Evolutionary conservation across 2,329 filamentous ascomycete genomes (phyloP), one percentile per base, ranked within the genome.

Genomic region (Fusarium gaditjirri): DNA sequence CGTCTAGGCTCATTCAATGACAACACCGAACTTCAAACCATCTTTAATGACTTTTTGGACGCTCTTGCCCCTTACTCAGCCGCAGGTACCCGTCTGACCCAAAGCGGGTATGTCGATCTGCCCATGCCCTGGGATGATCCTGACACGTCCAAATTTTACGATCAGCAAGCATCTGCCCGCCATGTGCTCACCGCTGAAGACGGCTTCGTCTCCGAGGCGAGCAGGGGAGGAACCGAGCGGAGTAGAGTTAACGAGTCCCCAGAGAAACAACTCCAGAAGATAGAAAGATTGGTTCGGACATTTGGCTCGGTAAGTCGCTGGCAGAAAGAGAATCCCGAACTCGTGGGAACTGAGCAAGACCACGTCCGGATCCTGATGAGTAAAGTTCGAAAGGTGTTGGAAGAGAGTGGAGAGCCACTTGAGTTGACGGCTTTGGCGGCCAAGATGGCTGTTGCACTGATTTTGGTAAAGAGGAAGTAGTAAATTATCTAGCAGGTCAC

Each of bases 101-200:
- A 53, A 5, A 43, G 33, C 8, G 66, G 66, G 3, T 69, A 69
- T 31, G 23, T 21, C 1, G n/a, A 69, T 5, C 31, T 69, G 4
- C 21, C 55, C 0, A 64, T 69, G 66, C 66, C 65, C 0, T 69
- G 65, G 66, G 36, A 59, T 25, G 14, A 69, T n/a, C 44, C 36
- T 0, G 6, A 14, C 1, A 64, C 41, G 9, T 17, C 58, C 5
- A 2, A 8, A 1, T 4, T 69, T 0, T 69, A 69, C 6, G 29
- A 69, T 1, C 31, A 29, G 5, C 1, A 19, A 8, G 25, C 11
- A 1, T 65, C 44, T 25, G 3, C 14, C 3, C 65, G 65, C 0
- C 58, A 49, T 14, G 31, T 69, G 0, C 50, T 69, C 16, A 31
- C 17, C 1, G 52, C 36, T 0, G 25, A 27, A 13, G 41, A 64